Evolutionary conservation across 2,329 filamentous ascomycete species (phyloP), one percentile per base, ranked within the genome.

Genomic region (Coleophoma crateriformis): DNA sequence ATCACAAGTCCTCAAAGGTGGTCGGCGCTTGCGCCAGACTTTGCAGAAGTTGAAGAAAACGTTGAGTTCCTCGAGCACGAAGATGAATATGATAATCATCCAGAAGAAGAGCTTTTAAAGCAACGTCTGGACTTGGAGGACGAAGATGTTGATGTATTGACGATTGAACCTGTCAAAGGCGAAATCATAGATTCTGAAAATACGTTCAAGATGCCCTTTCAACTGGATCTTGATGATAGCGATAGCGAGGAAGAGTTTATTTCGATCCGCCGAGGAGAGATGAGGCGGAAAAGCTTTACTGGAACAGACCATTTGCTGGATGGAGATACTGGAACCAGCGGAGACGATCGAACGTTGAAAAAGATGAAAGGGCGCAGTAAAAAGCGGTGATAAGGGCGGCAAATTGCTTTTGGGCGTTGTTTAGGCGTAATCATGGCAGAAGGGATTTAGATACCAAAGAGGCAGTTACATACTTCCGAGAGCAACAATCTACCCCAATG

Each of bases 51-150:
- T 13, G 94, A 99, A 69, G 94, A 99, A 69, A 99, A 99, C 60
- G 90, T 96, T 19, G 90, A 97, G 66, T 99, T 99, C 65, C 82
- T 95, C 39, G 94, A 99, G 68, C 81, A 82, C 49, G 94, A 99
- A 69, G 94, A 99, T 65, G 94, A 99, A 65, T 99, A 99, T 61
- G 95, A 99, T 67, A 95, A 97, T 50, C 94, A 97, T 64, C 90
- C 90, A 0, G 86, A 92, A 50, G 92, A 96, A 64, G 92, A 97
- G 67, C 85, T 97, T 49, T 90, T 95, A 64, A 92, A 96, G 67
- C 82, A 92, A 32, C 82, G 91, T 40, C 76, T 97, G 2, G 91
- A 97, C 64, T 79, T 87, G 12, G 94, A 99, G 69, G 94, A 97
- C 60, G 94, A 97, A 66, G 85, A 90, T 51, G 85, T 97, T 4